Evolutionary conservation across 495 filamentous ascomycete genomes (phyloP).

Genomic region (Aspergillus carlsbadensis): DNA sequence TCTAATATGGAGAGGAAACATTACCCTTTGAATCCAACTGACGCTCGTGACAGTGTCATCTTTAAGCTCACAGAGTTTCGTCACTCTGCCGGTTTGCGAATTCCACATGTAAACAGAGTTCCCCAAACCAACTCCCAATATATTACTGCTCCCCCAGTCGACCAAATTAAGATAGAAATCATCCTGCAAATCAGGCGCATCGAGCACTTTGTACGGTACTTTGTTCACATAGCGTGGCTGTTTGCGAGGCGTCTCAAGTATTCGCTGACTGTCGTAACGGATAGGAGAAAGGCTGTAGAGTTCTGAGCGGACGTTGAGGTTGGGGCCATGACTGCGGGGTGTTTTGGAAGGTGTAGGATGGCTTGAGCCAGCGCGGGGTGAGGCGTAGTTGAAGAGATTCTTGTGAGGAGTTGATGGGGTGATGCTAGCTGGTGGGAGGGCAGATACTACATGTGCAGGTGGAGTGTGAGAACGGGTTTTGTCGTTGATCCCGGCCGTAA

Average conservation of each 20-base stretch:
- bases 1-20: neutral
- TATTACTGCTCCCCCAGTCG: constrained; percentile 95
- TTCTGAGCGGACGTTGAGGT: constrained; percentile 83
- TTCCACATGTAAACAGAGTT: constrained; percentile 99
- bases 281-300: constrained; percentile 93
- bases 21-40: constrained; percentile 87
- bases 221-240: constrained; percentile 87
- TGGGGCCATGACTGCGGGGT: constrained; percentile 80
- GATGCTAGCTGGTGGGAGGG: constrained; percentile 64
- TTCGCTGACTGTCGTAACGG: constrained; percentile 82
- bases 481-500: constrained; percentile 60
- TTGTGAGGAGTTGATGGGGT: constrained; percentile 96
- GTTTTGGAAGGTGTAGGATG: constrained; percentile 87
- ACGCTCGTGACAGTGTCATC: constrained; percentile 96
- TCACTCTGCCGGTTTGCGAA: constrained; percentile 78
- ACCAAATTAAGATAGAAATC: constrained; percentile 98
- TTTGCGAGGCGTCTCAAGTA: constrained; percentile 85
- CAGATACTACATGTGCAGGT: constrained; percentile 61
- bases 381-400: constrained; percentile 92
- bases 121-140: constrained; percentile 87
- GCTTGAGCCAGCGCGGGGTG: constrained; percentile 68
- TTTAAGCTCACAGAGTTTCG: constrained; percentile 86
- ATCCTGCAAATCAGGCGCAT: constrained; percentile 93
- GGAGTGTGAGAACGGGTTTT: constrained; percentile 78
- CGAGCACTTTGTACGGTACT: constrained; percentile 95